These are phyloP conservation scores for Aplosporella prunicola DNA, from an alignment of 2,329 filamentous ascomycete species.

Conservation along the genomic window DNA sequence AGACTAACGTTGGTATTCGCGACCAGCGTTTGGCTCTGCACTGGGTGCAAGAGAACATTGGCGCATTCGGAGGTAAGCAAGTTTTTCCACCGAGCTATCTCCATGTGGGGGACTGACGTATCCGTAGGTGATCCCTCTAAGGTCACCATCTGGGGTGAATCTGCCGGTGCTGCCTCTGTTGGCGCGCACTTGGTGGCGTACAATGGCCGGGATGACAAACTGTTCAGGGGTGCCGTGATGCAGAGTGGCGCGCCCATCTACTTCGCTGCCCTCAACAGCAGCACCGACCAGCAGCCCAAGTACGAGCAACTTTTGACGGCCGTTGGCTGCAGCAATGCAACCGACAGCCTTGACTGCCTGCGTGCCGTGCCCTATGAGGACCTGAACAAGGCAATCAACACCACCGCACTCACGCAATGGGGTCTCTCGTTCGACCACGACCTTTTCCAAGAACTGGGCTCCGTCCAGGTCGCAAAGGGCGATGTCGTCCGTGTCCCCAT, in stretches of 20 bases:
- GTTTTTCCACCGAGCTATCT: neutral
- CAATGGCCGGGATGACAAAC: conserved; percentile 37
- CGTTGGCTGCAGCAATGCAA: conserved; percentile 49
- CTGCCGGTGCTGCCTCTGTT: conserved; percentile 35
- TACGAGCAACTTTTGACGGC: conserved; percentile 53
- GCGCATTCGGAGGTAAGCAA: conserved; percentile 31
- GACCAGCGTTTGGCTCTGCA: conserved; percentile 37
- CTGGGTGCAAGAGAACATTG: conserved; percentile 37
- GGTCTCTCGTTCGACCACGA: conserved; percentile 46
- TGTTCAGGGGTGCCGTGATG: conserved; percentile 41
- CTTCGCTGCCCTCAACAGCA: conserved; percentile 16
- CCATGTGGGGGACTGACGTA: neutral
- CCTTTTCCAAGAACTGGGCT: conserved; percentile 44
- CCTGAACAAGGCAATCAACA: conserved; percentile 47
- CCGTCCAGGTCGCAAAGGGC: conserved; percentile 46
- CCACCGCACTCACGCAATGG: conserved; percentile 26
- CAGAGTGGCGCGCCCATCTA: conserved; percentile 32
- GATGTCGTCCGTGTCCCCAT: conserved; percentile 56
- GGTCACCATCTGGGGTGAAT: conserved; percentile 39
- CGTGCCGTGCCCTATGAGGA: conserved; percentile 49
- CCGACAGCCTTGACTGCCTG: conserved; percentile 38
- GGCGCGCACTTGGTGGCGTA: conserved; percentile 39
- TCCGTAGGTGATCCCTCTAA: conserved; percentile 27
- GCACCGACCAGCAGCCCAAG: conserved; percentile 40
- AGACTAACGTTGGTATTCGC: conserved; percentile 37